phyloP scores from a whole-genome alignment of 768 basidiomycete species.

The Russula sp. region DNA sequence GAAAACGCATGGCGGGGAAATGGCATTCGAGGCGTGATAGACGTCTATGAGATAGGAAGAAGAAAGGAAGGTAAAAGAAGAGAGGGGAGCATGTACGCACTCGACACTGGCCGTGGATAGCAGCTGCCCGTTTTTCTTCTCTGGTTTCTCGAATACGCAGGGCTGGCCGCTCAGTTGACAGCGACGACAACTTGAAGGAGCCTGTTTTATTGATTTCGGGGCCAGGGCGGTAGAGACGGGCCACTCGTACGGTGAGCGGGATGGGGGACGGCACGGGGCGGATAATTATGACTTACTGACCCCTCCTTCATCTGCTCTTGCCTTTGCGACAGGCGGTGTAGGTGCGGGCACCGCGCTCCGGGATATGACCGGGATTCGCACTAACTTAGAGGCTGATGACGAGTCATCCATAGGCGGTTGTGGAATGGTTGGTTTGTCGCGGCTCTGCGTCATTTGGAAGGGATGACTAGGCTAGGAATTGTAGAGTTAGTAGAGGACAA shows the following conservation, averaged over 20 bases:
- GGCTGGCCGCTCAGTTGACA: conserved; percentile 78
- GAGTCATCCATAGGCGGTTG: conserved; percentile 35
- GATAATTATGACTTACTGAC: conserved; percentile 48
- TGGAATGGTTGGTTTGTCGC: conserved; percentile 31
- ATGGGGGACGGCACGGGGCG: conserved; percentile 73
- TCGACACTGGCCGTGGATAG: conserved; percentile 64
- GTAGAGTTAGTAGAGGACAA: conserved; percentile 58
- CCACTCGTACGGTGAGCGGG: conserved; percentile 46
- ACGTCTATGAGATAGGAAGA: conserved; percentile 63
- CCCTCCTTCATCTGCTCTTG: conserved; percentile 93
- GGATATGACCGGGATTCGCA: conserved; percentile 55
- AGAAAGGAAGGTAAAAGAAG: too few relatives aligned
- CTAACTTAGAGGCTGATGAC: conserved; percentile 36
- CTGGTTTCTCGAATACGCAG: conserved; percentile 89
- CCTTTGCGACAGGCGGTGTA: conserved; percentile 90
- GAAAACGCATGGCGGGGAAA: too few relatives aligned
- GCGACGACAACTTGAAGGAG: conserved; percentile 85
- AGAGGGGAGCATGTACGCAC: too few relatives aligned
- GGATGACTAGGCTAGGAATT: conserved; percentile 55
- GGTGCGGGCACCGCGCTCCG: conserved; percentile 85
- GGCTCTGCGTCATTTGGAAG: conserved; percentile 52
- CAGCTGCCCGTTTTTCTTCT: conserved; percentile 71
- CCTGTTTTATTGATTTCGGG: conserved; percentile 45
- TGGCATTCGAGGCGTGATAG: conserved; percentile 82
- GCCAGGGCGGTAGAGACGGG: conserved; percentile 76